These are phyloP conservation scores for Scytalidium sp. DNA, from an alignment of 2,329 filamentous ascomycete genomes.

Conservation along the genomic window DNA sequence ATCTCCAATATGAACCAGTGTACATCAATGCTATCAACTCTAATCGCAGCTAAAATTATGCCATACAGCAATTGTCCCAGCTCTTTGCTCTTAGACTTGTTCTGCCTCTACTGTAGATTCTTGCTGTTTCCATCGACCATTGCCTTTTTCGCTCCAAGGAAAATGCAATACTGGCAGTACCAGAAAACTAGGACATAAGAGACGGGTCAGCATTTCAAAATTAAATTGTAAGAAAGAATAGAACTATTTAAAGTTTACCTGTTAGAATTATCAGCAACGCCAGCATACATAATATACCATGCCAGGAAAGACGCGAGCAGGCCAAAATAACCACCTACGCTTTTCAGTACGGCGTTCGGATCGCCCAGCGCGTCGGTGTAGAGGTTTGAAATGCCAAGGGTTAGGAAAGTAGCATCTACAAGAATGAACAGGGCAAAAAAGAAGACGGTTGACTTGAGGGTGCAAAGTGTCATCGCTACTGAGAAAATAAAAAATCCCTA, in stretches of 20 bases:
- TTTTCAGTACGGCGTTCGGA: constrained; percentile 12
- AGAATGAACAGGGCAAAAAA: constrained; percentile 10
- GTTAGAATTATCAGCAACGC: constrained; percentile 52
- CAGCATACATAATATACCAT: constrained; percentile 53
- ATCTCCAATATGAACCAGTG: too few relatives aligned
- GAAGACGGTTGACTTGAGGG: constrained; percentile 9
- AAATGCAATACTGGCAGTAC: constrained; percentile 22
- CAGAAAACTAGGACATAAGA: constrained; percentile 21
- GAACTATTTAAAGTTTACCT: too few relatives aligned
- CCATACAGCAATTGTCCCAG: too few relatives aligned
- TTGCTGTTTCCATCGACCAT: constrained; percentile 1
- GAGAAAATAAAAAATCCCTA: constrained; percentile 12
- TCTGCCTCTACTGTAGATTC: too few relatives aligned
- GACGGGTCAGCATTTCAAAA: too few relatives aligned
- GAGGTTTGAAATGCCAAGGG: constrained; percentile 2
- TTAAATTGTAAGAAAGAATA: too few relatives aligned
- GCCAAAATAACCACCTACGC: constrained; percentile 49
- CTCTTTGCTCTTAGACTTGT: too few relatives aligned
- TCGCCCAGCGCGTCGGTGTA: not conserved
- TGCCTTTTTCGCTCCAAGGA: constrained; percentile 20
- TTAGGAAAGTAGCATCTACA: constrained; percentile 8
- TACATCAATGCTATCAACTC: too few relatives aligned
- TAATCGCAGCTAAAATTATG: too few relatives aligned
- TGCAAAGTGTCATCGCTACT: constrained; percentile 7
- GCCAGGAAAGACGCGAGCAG: constrained; percentile 49